These are phyloP conservation scores for Pyrus bretschneideri DNA, from an alignment of 306 rosid genomes.

Conservation along the genomic window DNA sequence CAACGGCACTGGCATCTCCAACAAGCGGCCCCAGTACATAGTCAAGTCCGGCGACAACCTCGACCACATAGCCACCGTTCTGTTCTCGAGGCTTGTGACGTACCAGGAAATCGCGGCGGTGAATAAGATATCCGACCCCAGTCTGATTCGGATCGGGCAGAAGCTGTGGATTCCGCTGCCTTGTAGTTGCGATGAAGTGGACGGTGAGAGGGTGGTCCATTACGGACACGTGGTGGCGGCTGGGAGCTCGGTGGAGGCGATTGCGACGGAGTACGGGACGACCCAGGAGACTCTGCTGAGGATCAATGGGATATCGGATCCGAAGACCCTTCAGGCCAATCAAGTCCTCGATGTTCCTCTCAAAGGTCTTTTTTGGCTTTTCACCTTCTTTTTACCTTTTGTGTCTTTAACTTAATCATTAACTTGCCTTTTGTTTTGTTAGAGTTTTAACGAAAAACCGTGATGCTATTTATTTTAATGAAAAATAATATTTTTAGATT, in stretches of 20 bases:
- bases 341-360: slow-evolving; percentile 84
- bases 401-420: neutral
- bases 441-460: no score
- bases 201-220: slow-evolving; percentile 42
- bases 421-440: neutral
- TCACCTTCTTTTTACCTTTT: neutral
- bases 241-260: slow-evolving; percentile 17
- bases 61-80: slow-evolving; percentile 32
- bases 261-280: slow-evolving; percentile 41
- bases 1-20: slow-evolving; percentile 43
- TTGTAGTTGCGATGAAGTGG: slow-evolving; percentile 79
- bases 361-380: slow-evolving; percentile 30
- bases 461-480: no score
- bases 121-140: slow-evolving; percentile 15
- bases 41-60: slow-evolving; percentile 34
- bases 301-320: slow-evolving; percentile 41
- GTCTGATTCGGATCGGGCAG: slow-evolving; percentile 24
- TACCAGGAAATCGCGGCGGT: slow-evolving; percentile 31
- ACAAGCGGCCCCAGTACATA: slow-evolving; percentile 35
- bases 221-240: slow-evolving; percentile 34
- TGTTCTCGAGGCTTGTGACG: slow-evolving; percentile 34
- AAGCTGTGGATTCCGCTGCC: slow-evolving; percentile 64
- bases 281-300: slow-evolving; percentile 27
- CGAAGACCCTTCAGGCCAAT: slow-evolving; percentile 27
- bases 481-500: no score